Evolutionary conservation across 2,329 filamentous ascomycete species (phyloP), one percentile per base, ranked within the genome.

Genomic region (Cytospora leucostoma): DNA sequence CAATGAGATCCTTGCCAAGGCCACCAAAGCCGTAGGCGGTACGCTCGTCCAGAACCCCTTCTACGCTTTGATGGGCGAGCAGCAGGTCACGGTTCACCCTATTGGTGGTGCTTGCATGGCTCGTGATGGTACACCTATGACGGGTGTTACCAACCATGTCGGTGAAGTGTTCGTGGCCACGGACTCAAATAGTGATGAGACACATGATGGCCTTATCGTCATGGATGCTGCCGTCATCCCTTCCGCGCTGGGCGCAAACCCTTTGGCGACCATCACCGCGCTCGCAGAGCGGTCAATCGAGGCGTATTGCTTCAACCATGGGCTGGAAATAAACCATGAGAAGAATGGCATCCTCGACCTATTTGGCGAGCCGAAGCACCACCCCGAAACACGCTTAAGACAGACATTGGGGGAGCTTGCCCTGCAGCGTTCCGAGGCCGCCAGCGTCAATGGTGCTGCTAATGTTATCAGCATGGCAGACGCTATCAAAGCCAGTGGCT

Each of bases 221-320:
- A 84, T 83, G 0, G 88, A 91, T 70, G 87, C 77, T 10, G 79
- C 87, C 3, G 74, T 85, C 0, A 81, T 91, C 17, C 88, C 88
- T 0, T 81, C 82, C 8, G 82, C 88, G 0, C 76, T 90, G 2
- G 82, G 65, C 15, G 85, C 86, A 3, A 91, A 91, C 69, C 88
- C 88, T 0, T 82, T 89, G 59, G 88, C 88, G 1, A 91, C 88
- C 1, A 90, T 90, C 67, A 83, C 87, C 0, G 88, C 88, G 3
- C 79, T 91, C 21, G 87, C 88, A 0, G 88, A 90, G 73, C 78
- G 88, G 11, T 83, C 84, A 0, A 80, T 89, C 7, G 82, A 84
- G 58, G 71, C 78, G 7, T 82, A 83, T 57, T 78, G 80, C 2
- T 67, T 74, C 58, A 74, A 75, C 10, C 69, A 76, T 7, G 68